Conservation (phyloP, 768 basidiomycete genomes). For the Pholiota microspora region DNA sequence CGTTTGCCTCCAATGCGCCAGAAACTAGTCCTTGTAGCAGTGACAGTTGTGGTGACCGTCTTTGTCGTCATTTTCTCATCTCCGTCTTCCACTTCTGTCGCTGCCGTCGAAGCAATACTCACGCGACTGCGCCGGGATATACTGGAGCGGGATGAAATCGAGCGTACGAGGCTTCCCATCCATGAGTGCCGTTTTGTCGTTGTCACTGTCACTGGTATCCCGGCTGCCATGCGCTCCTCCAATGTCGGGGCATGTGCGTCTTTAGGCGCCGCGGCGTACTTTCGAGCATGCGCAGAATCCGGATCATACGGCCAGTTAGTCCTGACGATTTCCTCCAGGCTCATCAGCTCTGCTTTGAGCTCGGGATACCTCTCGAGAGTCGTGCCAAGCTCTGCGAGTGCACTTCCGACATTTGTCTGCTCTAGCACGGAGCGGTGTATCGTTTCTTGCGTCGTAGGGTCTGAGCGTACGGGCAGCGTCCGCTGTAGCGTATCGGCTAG, state of each 20-base stretch:
- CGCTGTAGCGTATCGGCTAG: slow-evolving; percentile 45
- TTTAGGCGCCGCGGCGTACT: slow-evolving; percentile 12
- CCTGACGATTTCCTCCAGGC: slow-evolving; percentile 51
- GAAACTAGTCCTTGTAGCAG: no score
- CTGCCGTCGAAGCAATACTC: background rate
- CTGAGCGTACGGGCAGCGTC: slow-evolving; percentile 42
- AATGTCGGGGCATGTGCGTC: slow-evolving; percentile 10
- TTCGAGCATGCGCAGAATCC: slow-evolving; percentile 17
- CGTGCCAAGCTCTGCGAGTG: slow-evolving; percentile 26
- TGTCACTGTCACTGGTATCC: background rate
- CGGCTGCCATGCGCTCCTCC: background rate
- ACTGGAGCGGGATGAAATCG: slow-evolving; percentile 2
- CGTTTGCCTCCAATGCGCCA: no score
- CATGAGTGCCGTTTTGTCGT: slow-evolving; percentile 11
- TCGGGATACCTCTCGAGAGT: slow-evolving; percentile 37
- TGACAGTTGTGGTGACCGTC: no score
- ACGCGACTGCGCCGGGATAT: background rate
- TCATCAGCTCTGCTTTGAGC: slow-evolving; percentile 41
- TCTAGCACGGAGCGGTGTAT: slow-evolving; percentile 60
- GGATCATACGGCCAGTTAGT: slow-evolving; percentile 43
- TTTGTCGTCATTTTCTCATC: no score
- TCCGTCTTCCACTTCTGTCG: background rate
- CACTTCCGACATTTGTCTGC: slow-evolving; percentile 34
- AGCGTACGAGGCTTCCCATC: slow-evolving; percentile 10
- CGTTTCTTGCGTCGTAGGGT: slow-evolving; percentile 51